These are phyloP conservation scores for Rhizopus stolonifer DNA, from an alignment of 371 early-diverging fungal genomes.

Conservation along the genomic window DNA sequence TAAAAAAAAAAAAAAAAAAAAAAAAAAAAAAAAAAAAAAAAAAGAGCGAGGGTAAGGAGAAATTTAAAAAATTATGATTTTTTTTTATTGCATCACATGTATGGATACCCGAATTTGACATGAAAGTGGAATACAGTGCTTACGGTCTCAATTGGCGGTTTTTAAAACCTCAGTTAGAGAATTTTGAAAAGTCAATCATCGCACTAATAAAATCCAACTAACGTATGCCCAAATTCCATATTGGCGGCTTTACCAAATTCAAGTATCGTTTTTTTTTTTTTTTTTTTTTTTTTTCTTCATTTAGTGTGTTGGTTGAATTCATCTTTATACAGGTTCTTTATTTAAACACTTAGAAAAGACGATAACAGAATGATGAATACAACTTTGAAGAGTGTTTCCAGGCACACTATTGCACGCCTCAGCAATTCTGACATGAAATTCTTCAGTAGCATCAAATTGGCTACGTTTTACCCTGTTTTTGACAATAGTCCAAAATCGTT, in stretches of 20 bases:
- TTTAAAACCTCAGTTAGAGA: no score
- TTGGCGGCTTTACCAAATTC: no score
- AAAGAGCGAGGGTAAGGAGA: conserved; percentile 4
- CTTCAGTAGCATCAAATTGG: neutral
- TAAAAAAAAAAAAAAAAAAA: conserved; percentile 12
- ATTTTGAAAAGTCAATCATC: no score
- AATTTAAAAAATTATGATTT: conserved; percentile 14
- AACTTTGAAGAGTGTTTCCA: neutral
- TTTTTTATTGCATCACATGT: conserved; percentile 17
- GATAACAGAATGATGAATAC: conserved; percentile 7
- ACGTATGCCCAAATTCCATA: no score
- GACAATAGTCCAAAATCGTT: conserved; percentile 12
- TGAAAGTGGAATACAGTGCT: neutral
- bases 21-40: neutral
- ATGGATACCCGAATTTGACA: conserved; percentile 5
- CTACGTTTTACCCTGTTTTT: conserved; percentile 9
- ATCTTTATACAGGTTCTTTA: conserved; percentile 4
- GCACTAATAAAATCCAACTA: no score
- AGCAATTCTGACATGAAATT: conserved; percentile 2
- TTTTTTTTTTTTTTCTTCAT: no score
- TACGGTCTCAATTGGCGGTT: no score
- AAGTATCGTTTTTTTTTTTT: no score
- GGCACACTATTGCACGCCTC: conserved; percentile 10
- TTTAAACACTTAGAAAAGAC: conserved; percentile 8
- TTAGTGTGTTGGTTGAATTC: no score